phyloP scores from a whole-genome alignment of 371 early-diverging fungal genomes.

The Haplosporangium sp. region DNA sequence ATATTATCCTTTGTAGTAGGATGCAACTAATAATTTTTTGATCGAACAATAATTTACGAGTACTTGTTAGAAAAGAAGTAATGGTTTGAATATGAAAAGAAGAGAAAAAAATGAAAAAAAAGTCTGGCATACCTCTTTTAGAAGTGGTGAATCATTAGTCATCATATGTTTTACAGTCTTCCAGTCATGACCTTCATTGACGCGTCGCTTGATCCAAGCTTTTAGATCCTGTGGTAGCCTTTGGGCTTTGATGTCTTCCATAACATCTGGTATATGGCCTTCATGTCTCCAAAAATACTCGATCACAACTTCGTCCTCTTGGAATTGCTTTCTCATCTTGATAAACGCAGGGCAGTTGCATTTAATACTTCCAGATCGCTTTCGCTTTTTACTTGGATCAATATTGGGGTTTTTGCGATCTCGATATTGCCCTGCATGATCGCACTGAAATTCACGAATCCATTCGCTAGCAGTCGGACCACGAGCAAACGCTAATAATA shows the following conservation, averaged over 20 bases:
- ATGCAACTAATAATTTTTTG: constrained; percentile 17
- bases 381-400: constrained; percentile 52
- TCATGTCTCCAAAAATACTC: constrained; percentile 54
- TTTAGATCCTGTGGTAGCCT: constrained; percentile 52
- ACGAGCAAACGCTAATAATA: constrained; percentile 33
- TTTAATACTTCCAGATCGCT: constrained; percentile 50
- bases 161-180: constrained; percentile 44
- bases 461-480: constrained; percentile 55
- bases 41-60: too few relatives aligned
- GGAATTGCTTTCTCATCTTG: constrained; percentile 52
- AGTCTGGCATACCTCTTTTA: constrained; percentile 31
- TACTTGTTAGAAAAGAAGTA: too few relatives aligned
- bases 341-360: constrained; percentile 52
- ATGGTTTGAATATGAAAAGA: too few relatives aligned
- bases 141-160: constrained; percentile 20
- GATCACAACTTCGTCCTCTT: constrained; percentile 43
- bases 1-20: constrained; percentile 36
- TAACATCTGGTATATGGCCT: constrained; percentile 44
- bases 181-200: constrained; percentile 43
- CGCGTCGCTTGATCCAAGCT: constrained; percentile 42
- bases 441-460: constrained; percentile 53
- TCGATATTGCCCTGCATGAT: constrained; percentile 51
- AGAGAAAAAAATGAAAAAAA: background rate
- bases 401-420: constrained; percentile 50
- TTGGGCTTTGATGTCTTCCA: constrained; percentile 53